phyloP scores from a whole-genome alignment of 2,329 filamentous ascomycete species.

The Sclerotinia sclerotiorum region DNA sequence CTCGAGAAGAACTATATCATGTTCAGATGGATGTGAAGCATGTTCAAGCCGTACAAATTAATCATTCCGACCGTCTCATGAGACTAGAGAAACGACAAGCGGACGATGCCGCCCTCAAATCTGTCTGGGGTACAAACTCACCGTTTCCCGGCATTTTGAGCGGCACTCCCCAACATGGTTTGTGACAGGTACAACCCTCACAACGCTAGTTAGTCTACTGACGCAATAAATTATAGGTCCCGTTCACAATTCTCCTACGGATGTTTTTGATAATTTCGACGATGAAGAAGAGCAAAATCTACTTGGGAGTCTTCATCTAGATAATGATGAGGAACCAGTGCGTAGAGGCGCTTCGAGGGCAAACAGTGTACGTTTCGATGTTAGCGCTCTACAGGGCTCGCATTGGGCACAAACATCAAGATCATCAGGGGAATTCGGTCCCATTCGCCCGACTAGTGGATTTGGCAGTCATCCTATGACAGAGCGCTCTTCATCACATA shows the following conservation, averaged over 20 bases:
- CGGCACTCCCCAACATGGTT: slow-evolving; percentile 85
- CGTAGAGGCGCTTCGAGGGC: slow-evolving; percentile 86
- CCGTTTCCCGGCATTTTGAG: slow-evolving; percentile 85
- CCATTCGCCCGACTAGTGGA: slow-evolving; percentile 74
- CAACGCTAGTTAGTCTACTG: slow-evolving; percentile 23
- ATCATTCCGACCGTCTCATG: slow-evolving; percentile 61
- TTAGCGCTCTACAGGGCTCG: slow-evolving; percentile 85
- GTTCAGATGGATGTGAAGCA: slow-evolving; percentile 71
- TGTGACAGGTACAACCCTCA: slow-evolving; percentile 38
- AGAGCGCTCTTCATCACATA: slow-evolving; percentile 89
- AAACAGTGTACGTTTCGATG: slow-evolving; percentile 96
- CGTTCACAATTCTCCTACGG: slow-evolving; percentile 73
- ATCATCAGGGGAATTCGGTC: slow-evolving; percentile 79
- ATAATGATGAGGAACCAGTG: slow-evolving; percentile 82
- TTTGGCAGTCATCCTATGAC: slow-evolving; percentile 78
- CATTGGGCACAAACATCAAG: slow-evolving; percentile 82
- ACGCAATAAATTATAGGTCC: slow-evolving; percentile 58
- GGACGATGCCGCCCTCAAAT: slow-evolving; percentile 70
- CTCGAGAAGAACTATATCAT: slow-evolving; percentile 65
- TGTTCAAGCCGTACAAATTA: slow-evolving; percentile 61
- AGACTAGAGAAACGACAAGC: slow-evolving; percentile 66
- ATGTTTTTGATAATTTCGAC: slow-evolving; percentile 88
- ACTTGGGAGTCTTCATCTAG: slow-evolving; percentile 78
- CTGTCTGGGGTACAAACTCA: slow-evolving; percentile 86
- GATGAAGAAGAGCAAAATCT: slow-evolving; percentile 77